Conservation (phyloP, 805 yeast genomes). For the Yarrowia sp. region DNA sequence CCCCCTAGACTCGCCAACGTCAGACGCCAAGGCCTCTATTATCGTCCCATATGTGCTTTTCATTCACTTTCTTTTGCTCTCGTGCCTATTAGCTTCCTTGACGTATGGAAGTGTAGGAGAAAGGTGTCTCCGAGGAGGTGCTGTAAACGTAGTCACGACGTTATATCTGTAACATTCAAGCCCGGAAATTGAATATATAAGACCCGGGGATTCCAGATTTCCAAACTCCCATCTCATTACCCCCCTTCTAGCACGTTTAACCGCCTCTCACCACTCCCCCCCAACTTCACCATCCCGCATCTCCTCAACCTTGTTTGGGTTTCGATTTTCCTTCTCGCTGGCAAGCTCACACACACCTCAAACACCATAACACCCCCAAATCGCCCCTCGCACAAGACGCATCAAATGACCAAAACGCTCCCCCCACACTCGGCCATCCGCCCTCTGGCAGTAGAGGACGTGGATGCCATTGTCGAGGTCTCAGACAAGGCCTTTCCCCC, state of each 20-base stretch:
- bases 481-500: conserved; percentile 76
- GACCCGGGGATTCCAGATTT: not conserved
- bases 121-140: not conserved
- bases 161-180: not conserved
- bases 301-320: conserved; percentile 38
- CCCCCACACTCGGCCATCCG: conserved; percentile 73
- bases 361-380: conserved; percentile 11
- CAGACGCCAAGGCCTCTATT: not conserved
- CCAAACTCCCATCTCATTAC: too few relatives aligned
- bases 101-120: not conserved
- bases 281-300: conserved; percentile 25
- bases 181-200: not conserved
- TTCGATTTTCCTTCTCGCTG: conserved; percentile 36
- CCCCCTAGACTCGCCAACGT: not conserved
- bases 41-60: not conserved
- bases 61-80: not conserved
- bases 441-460: conserved; percentile 79
- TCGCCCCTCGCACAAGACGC: conserved; percentile 12
- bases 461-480: conserved; percentile 63
- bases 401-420: conserved; percentile 43
- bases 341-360: conserved; percentile 4
- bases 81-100: conserved; percentile 12
- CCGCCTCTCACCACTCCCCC: not conserved
- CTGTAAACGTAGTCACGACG: not conserved
- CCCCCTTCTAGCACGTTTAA: too few relatives aligned